Evolutionary conservation across 2,329 filamentous ascomycete genomes (phyloP).

Genomic region (Claviceps spartinae): DNA sequence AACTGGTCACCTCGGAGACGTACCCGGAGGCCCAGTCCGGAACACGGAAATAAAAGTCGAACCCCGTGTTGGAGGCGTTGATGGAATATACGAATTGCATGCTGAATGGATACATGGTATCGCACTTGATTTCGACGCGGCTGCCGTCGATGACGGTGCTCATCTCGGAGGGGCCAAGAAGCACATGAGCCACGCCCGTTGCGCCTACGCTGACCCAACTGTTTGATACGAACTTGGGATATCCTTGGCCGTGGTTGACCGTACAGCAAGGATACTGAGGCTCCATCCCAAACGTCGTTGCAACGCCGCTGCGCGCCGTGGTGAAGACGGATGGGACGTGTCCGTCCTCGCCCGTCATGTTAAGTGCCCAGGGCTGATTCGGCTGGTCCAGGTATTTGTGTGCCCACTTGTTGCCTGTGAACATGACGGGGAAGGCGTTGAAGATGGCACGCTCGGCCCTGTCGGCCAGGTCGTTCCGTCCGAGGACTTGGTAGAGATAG

Average conservation of each 20-base stretch:
- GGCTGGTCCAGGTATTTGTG: constrained; percentile 41
- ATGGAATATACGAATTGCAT: constrained; percentile 16
- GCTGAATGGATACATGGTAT: constrained; percentile 33
- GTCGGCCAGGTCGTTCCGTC: constrained; percentile 30
- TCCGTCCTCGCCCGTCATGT: constrained; percentile 23
- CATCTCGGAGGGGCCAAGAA: constrained; percentile 33
- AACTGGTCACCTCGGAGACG: neutral
- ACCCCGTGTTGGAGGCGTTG: constrained; percentile 11
- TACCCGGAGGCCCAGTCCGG: constrained; percentile 12
- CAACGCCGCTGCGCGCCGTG: constrained; percentile 27
- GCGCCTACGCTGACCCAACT: constrained; percentile 29
- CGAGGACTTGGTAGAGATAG: constrained; percentile 20
- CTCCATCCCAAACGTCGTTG: constrained; percentile 34
- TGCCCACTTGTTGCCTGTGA: constrained; percentile 39
- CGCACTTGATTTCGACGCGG: constrained; percentile 26
- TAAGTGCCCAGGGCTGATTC: constrained; percentile 35
- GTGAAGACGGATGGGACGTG: constrained; percentile 24
- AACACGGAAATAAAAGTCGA: constrained; percentile 18
- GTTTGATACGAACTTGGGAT: constrained; percentile 38
- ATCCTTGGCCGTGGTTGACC: constrained; percentile 44
- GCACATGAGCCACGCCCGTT: constrained; percentile 33
- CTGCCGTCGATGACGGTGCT: constrained; percentile 20
- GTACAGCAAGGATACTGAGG: constrained; percentile 42
- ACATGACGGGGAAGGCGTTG: constrained; percentile 38
- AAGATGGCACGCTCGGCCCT: constrained; percentile 37